Evolutionary conservation across 371 early-diverging fungal species (phyloP).

Genomic region (Mucor mucedo): DNA sequence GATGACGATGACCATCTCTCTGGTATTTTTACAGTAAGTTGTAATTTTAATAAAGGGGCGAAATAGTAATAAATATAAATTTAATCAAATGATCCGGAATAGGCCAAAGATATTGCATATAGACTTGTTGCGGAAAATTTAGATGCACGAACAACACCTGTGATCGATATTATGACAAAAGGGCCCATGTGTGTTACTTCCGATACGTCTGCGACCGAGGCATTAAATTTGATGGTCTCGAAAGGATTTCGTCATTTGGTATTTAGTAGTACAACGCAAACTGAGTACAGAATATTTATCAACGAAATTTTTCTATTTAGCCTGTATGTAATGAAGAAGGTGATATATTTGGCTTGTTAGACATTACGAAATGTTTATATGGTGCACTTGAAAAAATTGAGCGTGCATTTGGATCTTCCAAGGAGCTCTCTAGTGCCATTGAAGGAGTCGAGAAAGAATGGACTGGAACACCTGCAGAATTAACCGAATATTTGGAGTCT

Average conservation of each 20-base stretch:
- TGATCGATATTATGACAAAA: slow-evolving; percentile 90
- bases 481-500: slow-evolving; percentile 74
- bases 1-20: slow-evolving; percentile 89
- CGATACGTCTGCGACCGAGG: slow-evolving; percentile 88
- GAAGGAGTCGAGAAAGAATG: slow-evolving; percentile 86
- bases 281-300: background rate
- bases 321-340: slow-evolving; percentile 76
- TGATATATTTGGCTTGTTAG: slow-evolving; percentile 90
- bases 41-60: background rate
- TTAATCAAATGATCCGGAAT: background rate
- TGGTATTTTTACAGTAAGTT: slow-evolving; percentile 88
- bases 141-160: slow-evolving; percentile 67
- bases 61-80: background rate
- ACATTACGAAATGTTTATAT: slow-evolving; percentile 93
- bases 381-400: slow-evolving; percentile 92
- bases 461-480: slow-evolving; percentile 44
- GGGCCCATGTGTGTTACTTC: slow-evolving; percentile 87
- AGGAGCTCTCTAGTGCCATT: slow-evolving; percentile 81
- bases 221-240: slow-evolving; percentile 92
- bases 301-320: slow-evolving; percentile 19
- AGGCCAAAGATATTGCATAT: slow-evolving; percentile 59
- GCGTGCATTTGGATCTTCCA: slow-evolving; percentile 83
- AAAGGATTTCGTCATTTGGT: slow-evolving; percentile 93
- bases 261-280: slow-evolving; percentile 4
- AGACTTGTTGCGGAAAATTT: slow-evolving; percentile 54